Conservation (phyloP, 1,284 basidiomycete species). For the Rhodotorula sp. region DNA sequence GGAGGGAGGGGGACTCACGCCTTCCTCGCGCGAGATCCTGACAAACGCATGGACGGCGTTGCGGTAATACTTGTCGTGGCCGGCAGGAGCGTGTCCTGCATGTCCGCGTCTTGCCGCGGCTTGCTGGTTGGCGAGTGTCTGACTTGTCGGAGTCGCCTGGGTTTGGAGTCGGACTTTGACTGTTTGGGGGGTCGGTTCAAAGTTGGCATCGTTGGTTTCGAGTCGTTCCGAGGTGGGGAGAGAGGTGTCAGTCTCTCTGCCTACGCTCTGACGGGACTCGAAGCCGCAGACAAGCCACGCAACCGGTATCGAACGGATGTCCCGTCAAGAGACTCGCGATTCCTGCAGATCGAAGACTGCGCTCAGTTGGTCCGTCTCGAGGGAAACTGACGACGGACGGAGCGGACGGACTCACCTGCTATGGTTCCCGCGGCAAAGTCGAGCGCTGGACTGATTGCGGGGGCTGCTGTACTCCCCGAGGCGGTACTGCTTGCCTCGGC, state of each 20-base stretch:
- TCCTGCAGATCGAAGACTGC: not conserved
- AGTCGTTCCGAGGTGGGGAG: no score
- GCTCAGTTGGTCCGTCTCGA: not conserved
- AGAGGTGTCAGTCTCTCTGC: not conserved
- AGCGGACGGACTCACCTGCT: slow-evolving; percentile 53
- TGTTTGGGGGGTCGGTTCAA: not conserved
- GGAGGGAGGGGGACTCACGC: slow-evolving; percentile 27
- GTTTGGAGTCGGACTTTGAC: slow-evolving; percentile 32
- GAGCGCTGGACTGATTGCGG: slow-evolving; percentile 54
- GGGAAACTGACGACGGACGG: slow-evolving; percentile 1
- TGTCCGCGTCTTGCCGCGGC: no score
- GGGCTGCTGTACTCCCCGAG: no score
- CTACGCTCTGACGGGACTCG: not conserved
- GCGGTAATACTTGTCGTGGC: slow-evolving; percentile 10
- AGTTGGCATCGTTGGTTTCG: not conserved
- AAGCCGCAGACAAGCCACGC: not conserved
- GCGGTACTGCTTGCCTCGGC: not conserved
- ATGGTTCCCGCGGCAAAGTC: slow-evolving; percentile 72
- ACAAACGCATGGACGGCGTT: slow-evolving; percentile 58
- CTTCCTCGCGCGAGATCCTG: slow-evolving; percentile 66
- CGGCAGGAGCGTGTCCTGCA: no score
- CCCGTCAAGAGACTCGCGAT: slow-evolving; percentile 24
- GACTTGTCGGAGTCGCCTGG: not conserved
- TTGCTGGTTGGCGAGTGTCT: not conserved
- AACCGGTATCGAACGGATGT: slow-evolving; percentile 33